Base-by-base conservation (phyloP, 495 filamentous ascomycete genomes). In the Lasiosphaeria hispida region DNA sequence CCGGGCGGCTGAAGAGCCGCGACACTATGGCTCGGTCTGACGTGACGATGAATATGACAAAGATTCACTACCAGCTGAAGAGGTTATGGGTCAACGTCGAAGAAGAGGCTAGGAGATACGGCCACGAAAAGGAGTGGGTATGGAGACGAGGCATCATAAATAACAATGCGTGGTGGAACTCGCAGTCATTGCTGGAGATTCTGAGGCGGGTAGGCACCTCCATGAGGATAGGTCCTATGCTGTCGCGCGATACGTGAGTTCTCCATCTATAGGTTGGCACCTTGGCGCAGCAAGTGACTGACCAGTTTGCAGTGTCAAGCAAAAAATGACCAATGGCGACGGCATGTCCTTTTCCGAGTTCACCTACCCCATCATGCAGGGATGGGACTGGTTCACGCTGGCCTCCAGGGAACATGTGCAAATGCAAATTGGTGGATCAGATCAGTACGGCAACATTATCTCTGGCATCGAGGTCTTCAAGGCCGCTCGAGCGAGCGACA, bases 341-440 rank as follows among this genome's bases (percentile, higher is more conserved):
- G 94, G 94, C 52, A 90, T 99, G 85, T 94, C 92, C 8, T 90
- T 93, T 62, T 86, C 90, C 15, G 94, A 99, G 72, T 96, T 99
- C 68, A 78, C 83, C 2, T 99, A 99, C 62, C 94, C 96, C 11
- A 69, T 97, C 18, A 80, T 99, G 61, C 94, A 99, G 70, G 89
- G 85, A n/a, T 97, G 92, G 86, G 94, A 99, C 71, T 99, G 91
- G 86, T 97, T 88, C 88, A 71, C 85, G 53, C 77, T 97, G 72
- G 92, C 87, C 65, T 36, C 23, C 1, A 75, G 68, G 2, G 78
- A 81, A 23, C 82, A 79, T 7, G 77, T 88, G 8, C 87, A 89
- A 63, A 80, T 94, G 62, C 89, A 98, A 70, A 91, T 99, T 41
- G 94, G 94, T 50, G 94, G 94, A 42, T 87, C 91, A 30, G 94